Evolutionary conservation across 176 grass and related monocot species (phyloP).

Genomic region (Musa schizocarpa): DNA sequence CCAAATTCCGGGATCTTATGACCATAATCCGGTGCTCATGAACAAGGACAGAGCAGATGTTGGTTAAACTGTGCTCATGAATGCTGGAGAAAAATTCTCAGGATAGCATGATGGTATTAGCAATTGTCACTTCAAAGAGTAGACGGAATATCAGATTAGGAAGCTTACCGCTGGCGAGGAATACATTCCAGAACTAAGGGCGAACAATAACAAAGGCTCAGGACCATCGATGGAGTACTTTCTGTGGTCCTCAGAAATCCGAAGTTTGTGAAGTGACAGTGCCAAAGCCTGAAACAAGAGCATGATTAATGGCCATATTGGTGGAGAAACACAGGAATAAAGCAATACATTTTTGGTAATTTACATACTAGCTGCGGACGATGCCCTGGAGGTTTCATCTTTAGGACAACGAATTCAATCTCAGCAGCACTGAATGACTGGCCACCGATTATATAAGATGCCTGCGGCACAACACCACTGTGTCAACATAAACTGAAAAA

Average conservation of each 20-base stretch:
- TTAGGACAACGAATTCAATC: conserved; percentile 93
- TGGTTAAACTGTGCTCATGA: too few species aligned
- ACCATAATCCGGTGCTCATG: not conserved
- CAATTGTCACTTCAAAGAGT: not conserved
- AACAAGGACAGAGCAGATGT: not conserved
- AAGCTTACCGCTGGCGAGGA: conserved; percentile 90
- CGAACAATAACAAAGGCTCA: conserved; percentile 70
- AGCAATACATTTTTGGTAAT: not conserved
- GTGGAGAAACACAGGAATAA: conserved; percentile 11
- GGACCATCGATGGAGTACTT: conserved; percentile 57
- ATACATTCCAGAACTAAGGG: conserved; percentile 88
- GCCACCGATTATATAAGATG: conserved; percentile 80
- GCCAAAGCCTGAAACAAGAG: conserved; percentile 63
- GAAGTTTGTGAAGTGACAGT: conserved; percentile 88
- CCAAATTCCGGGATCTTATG: too few species aligned
- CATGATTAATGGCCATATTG: not conserved
- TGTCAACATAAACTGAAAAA: conserved; percentile 13
- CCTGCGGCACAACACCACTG: conserved; percentile 32
- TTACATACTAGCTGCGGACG: conserved; percentile 75
- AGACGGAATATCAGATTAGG: not conserved
- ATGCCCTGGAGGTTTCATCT: conserved; percentile 80
- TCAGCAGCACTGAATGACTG: conserved; percentile 90
- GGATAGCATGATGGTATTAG: not conserved
- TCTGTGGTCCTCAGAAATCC: conserved; percentile 76
- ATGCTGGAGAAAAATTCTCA: not conserved